Percentiles rank a stretch among this genome's conserved stretches.
These are phyloP conservation scores for Trifolium repens DNA, from an alignment of 306 rosid genomes.

Conservation along the genomic window DNA sequence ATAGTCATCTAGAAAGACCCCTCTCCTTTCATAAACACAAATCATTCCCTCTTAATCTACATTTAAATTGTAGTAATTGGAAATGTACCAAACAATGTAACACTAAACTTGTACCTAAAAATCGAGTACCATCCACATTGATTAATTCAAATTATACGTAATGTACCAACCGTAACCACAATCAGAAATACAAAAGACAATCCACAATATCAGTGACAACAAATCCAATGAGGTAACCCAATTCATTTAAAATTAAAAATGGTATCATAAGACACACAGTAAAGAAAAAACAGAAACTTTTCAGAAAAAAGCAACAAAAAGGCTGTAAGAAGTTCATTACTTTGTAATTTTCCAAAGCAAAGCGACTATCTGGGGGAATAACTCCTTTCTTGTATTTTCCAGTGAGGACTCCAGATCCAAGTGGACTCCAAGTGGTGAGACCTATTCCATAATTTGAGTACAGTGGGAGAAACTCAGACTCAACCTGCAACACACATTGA, in stretches of 20 bases:
- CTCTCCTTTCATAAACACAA: background rate
- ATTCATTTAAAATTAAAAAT: background rate
- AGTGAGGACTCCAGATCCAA: slow-evolving; percentile 94
- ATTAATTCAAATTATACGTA: no score
- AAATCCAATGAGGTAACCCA: background rate
- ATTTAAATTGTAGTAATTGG: background rate
- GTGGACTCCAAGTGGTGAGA: slow-evolving; percentile 97
- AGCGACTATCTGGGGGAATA: slow-evolving; percentile 87
- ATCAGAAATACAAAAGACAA: no score
- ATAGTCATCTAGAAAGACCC: background rate
- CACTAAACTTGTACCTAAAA: no score
- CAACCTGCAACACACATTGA: slow-evolving; percentile 60
- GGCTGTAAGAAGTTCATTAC: slow-evolving; percentile 45
- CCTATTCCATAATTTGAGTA: slow-evolving; percentile 79
- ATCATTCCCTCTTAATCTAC: background rate
- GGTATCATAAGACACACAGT: background rate
- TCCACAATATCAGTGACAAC: no score
- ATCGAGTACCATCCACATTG: no score
- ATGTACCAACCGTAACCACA: no score
- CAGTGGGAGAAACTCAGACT: slow-evolving; percentile 83
- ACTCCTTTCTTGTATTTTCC: slow-evolving; percentile 91
- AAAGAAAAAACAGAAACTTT: background rate
- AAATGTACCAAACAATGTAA: no score
- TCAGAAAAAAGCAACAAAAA: background rate
- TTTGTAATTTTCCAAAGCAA: slow-evolving; percentile 92